Base-by-base conservation (phyloP, 2,329 filamentous ascomycete genomes). In the Hymenoscyphus occultus region DNA sequence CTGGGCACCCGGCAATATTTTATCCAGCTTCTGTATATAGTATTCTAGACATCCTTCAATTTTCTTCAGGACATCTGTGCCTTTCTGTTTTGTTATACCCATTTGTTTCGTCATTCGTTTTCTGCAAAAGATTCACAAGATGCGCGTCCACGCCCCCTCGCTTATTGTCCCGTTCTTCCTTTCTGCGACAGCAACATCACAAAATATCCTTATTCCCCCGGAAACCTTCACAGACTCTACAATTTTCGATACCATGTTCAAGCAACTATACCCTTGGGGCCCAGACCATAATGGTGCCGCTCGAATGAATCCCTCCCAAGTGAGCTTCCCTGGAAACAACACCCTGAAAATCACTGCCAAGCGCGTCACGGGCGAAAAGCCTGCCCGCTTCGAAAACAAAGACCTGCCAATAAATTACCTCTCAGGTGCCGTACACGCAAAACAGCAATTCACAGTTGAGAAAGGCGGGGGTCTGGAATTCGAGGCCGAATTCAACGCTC, bases 221-320 rank as follows among this genome's bases (percentile, higher is more conserved):
- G 31, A 4, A 22, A n/a, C 54, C 16, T 57, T 57, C 54, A 16
- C 54, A 39, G 45, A 51, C 7, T 14, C 76, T 63, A 56, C 75
- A 56, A 69, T 73, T 69, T 80, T 82, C 63, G 76, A 80, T 63
- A 69, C 74, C 5, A 77, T 82, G 74, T 86, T 83, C 76, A 74
- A 73, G 62, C 42, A 83, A 74, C 79, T 82, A 68, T 86, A 86
- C 70, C 83, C 83, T 1, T 85, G 84, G 84, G 84, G 84, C 28
- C 81, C 78, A 19, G 81, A 83, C 69, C 84, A 86, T 75, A 86
- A 86, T 70, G 84, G 84, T 51, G 81, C 78, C 0, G 83, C 84
- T 0, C 82, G 83, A 42, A 86, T 86, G 84, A 73, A 78, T 69
- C 75, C 78, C 60, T 71, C 75, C 10, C 80, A 84, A 48, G 79